Evolutionary conservation across 345 rosid species (phyloP).

Genomic region (Rhodamnia rubescens): DNA sequence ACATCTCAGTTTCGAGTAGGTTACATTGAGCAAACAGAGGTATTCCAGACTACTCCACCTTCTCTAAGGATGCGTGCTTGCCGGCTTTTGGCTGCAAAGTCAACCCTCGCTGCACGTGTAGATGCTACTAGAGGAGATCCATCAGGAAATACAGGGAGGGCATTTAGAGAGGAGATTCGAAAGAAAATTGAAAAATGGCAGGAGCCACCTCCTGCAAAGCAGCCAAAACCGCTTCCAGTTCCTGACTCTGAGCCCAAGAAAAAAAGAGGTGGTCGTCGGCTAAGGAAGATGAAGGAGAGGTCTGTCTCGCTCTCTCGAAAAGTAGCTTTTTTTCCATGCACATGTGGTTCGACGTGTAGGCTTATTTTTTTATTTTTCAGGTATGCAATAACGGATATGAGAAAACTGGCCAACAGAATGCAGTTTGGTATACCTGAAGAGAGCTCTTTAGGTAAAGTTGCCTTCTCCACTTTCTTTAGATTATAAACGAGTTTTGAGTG

Average conservation of each 20-base stretch:
- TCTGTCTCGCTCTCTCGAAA: not conserved
- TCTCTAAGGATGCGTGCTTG: conserved; percentile 61
- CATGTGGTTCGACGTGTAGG: not conserved
- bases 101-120: conserved; percentile 78
- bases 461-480: not conserved
- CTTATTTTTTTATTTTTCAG: conserved; percentile 16
- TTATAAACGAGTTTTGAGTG: not conserved
- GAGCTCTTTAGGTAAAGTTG: conserved; percentile 69
- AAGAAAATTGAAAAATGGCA: conserved; percentile 98
- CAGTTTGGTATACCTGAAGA: conserved; percentile 93
- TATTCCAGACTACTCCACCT: conserved; percentile 80
- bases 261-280: conserved; percentile 93
- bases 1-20: conserved; percentile 79
- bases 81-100: conserved; percentile 78
- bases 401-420: conserved; percentile 98
- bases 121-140: conserved; percentile 84
- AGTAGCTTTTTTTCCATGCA: conserved; percentile 1
- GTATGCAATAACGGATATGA: conserved; percentile 92
- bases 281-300: conserved; percentile 98
- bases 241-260: conserved; percentile 99
- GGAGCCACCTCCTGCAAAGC: conserved; percentile 97
- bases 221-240: conserved; percentile 94
- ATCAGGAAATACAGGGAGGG: conserved; percentile 62
- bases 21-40: conserved; percentile 79
- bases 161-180: conserved; percentile 49